These are phyloP conservation scores for Pelargonium myrrhifolium DNA, from an alignment of 441 rosid genomes.

Conservation along the genomic window DNA sequence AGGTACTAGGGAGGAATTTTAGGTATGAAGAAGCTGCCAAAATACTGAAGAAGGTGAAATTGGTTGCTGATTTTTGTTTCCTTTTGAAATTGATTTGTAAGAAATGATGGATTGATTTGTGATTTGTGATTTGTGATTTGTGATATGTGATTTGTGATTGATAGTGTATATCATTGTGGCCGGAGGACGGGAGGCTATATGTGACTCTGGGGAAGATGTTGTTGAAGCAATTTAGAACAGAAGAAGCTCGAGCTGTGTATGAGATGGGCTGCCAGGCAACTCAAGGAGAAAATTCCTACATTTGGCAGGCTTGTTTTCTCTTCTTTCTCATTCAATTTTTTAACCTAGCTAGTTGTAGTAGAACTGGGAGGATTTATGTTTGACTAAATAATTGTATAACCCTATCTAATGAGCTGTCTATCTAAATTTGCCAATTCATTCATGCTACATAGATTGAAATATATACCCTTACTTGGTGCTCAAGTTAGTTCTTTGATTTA, in stretches of 20 bases:
- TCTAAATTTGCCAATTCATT: neutral
- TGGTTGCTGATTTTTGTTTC: neutral
- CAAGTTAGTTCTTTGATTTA: neutral
- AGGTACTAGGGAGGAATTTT: constrained; percentile 47
- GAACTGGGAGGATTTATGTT: neutral
- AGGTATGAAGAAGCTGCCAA: constrained; percentile 54
- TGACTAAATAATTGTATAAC: neutral
- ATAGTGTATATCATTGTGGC: constrained; percentile 80
- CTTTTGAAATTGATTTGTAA: no score
- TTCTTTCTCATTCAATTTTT: neutral
- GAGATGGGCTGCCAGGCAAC: constrained; percentile 86
- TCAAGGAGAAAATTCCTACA: constrained; percentile 84
- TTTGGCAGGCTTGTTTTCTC: constrained; percentile 70
- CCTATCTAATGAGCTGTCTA: no score
- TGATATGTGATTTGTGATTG: constrained; percentile 4
- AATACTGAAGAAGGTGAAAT: constrained; percentile 62
- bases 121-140: no score
- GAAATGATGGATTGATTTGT: neutral
- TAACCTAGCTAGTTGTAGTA: neutral
- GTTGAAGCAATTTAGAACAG: constrained; percentile 49
- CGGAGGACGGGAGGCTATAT: constrained; percentile 90
- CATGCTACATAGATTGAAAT: neutral
- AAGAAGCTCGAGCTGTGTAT: constrained; percentile 62
- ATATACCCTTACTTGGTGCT: neutral
- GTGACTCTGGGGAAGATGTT: constrained; percentile 74